Evolutionary conservation across 257 asterid genomes (phyloP).

Genomic region (Penstemon barbatus): DNA sequence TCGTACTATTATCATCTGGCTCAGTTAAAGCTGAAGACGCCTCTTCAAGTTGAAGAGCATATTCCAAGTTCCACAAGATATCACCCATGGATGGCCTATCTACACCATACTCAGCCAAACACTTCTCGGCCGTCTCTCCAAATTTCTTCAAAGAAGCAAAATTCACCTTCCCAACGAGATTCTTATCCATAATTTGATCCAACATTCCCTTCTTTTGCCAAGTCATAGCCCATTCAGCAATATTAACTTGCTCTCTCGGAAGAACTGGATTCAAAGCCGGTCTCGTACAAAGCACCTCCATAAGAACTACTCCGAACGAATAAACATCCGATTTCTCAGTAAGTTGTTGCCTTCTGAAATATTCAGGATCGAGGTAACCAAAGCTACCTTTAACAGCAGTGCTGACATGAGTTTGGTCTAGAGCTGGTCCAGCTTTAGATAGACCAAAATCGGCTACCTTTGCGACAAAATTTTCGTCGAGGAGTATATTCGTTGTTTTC

Average conservation of each 20-base stretch:
- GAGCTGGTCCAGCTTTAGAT: slow-evolving; percentile 72
- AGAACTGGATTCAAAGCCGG: slow-evolving; percentile 80
- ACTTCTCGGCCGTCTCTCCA: slow-evolving; percentile 80
- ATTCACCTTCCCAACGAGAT: slow-evolving; percentile 67
- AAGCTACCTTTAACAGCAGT: slow-evolving; percentile 87
- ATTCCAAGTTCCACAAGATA: slow-evolving; percentile 76
- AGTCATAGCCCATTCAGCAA: slow-evolving; percentile 83
- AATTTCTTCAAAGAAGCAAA: slow-evolving; percentile 66
- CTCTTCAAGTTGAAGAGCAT: slow-evolving; percentile 82
- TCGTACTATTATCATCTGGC: slow-evolving; percentile 67
- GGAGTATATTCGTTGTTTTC: slow-evolving; percentile 71
- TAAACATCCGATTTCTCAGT: slow-evolving; percentile 82
- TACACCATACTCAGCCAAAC: slow-evolving; percentile 69
- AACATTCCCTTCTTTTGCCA: slow-evolving; percentile 87
- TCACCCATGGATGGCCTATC: slow-evolving; percentile 88
- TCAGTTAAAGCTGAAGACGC: slow-evolving; percentile 62
- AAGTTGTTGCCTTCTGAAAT: slow-evolving; percentile 77
- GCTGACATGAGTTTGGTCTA: slow-evolving; percentile 81
- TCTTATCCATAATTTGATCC: slow-evolving; percentile 65
- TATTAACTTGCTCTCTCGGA: slow-evolving; percentile 76
- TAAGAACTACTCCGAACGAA: slow-evolving; percentile 72
- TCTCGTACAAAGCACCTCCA: slow-evolving; percentile 77
- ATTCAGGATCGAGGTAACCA: slow-evolving; percentile 85
- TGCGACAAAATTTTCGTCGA: slow-evolving; percentile 70
- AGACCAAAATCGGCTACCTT: slow-evolving; percentile 84